phyloP scores from a whole-genome alignment of 192 early-diverging fungal genomes.

The Entomortierella beljakovae region DNA sequence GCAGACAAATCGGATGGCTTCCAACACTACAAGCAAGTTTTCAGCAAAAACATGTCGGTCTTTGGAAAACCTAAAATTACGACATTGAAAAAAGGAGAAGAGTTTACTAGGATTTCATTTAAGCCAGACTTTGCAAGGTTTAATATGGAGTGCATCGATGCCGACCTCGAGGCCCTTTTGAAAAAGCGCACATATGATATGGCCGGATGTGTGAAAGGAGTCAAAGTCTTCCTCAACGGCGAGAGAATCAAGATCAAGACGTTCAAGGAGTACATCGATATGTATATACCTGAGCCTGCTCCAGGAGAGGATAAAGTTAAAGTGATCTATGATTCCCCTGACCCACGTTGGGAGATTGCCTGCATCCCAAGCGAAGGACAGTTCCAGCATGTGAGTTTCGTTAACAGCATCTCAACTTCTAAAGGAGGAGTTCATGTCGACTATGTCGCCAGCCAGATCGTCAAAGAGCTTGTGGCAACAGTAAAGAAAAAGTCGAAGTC shows the following conservation, averaged over 20 bases:
- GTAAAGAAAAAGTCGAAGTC: slow-evolving; percentile 83
- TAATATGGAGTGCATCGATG: slow-evolving; percentile 87
- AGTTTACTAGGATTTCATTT: slow-evolving; percentile 95
- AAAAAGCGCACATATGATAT: slow-evolving; percentile 95
- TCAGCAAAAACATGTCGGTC: slow-evolving; percentile 90
- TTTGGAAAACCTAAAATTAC: slow-evolving; percentile 83
- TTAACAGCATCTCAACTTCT: slow-evolving; percentile 95
- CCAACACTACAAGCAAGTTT: slow-evolving; percentile 89
- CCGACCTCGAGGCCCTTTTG: slow-evolving; percentile 87
- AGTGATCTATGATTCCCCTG: slow-evolving; percentile 81
- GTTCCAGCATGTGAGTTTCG: slow-evolving; percentile 97
- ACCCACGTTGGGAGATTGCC: slow-evolving; percentile 93
- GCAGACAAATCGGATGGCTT: slow-evolving; percentile 75
- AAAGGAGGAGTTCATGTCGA: slow-evolving; percentile 94
- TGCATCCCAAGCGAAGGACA: slow-evolving; percentile 94
- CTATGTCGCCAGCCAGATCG: slow-evolving; percentile 86
- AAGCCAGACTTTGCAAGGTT: slow-evolving; percentile 94
- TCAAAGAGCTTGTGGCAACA: slow-evolving; percentile 71
- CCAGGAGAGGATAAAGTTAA: slow-evolving; percentile 53
- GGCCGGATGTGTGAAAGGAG: slow-evolving; percentile 84
- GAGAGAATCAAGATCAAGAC: slow-evolving; percentile 82
- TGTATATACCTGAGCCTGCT: slow-evolving; percentile 66
- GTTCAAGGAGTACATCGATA: slow-evolving; percentile 92
- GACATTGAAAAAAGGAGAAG: slow-evolving; percentile 69
- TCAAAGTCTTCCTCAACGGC: slow-evolving; percentile 92